These are phyloP conservation scores for Rhododendron griersonianum DNA, from an alignment of 148 eudicot species.

Conservation along the genomic window DNA sequence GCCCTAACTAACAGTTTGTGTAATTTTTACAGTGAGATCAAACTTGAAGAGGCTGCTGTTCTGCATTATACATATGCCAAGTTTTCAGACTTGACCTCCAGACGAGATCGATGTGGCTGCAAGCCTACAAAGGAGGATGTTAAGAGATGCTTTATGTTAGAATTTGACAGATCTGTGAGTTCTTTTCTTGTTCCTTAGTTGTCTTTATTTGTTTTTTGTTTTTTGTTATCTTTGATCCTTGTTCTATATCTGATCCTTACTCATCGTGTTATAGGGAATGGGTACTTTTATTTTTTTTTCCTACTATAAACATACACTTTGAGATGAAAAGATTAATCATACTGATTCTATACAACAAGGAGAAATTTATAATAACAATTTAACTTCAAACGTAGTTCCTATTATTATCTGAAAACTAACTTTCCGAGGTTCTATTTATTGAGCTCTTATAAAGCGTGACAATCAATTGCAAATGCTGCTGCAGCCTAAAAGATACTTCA, in stretches of 20 bases:
- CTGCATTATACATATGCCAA: slow-evolving; percentile 85
- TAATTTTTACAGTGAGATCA: slow-evolving; percentile 58
- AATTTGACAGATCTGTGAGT: slow-evolving; percentile 90
- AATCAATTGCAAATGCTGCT: background rate
- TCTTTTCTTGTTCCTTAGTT: background rate
- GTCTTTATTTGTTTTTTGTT: background rate
- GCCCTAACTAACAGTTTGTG: slow-evolving; percentile 1
- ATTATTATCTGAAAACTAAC: background rate
- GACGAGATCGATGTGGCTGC: slow-evolving; percentile 96
- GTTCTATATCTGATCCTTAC: background rate
- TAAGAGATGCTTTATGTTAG: slow-evolving; percentile 92
- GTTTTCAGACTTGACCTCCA: slow-evolving; percentile 86
- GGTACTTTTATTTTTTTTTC: background rate
- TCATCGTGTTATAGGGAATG: background rate
- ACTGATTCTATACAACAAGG: background rate
- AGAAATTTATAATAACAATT: background rate
- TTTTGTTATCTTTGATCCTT: background rate
- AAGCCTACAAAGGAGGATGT: slow-evolving; percentile 96
- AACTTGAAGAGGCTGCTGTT: slow-evolving; percentile 88
- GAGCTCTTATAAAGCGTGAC: background rate
- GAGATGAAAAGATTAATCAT: background rate
- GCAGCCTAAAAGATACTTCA: background rate
- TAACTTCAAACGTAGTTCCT: background rate
- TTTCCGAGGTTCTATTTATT: background rate
- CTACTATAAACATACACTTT: background rate